Evolutionary conservation across 148 eudicot genomes (phyloP).

Genomic region (Persicaria maculosa): DNA sequence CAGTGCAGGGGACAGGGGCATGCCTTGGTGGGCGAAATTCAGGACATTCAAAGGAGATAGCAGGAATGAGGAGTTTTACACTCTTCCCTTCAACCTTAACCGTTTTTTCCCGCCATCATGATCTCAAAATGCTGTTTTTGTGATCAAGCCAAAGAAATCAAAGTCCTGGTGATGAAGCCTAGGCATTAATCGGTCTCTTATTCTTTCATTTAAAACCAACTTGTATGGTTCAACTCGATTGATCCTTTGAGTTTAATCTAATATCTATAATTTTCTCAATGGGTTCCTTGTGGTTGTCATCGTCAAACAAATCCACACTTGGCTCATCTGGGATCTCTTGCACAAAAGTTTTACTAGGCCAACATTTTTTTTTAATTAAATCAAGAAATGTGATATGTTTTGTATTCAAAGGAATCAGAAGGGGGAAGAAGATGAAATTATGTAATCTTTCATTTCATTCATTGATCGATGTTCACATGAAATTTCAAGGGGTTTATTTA

Average conservation of each 20-base stretch:
- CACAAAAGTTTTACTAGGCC: no score
- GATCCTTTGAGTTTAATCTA: neutral
- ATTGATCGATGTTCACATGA: no score
- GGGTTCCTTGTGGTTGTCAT: neutral
- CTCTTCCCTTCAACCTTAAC: conserved; percentile 91
- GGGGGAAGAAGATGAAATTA: no score
- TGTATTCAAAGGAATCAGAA: no score
- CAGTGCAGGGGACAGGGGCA: conserved; percentile 83
- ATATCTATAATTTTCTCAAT: neutral
- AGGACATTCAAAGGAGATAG: conserved; percentile 92
- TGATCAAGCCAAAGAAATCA: conserved; percentile 14
- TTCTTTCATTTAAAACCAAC: neutral
- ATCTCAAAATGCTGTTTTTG: neutral
- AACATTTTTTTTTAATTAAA: no score
- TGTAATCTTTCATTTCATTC: no score
- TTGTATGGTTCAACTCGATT: neutral
- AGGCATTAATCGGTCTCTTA: neutral
- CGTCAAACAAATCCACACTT: neutral
- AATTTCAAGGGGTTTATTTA: no score
- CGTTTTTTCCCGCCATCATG: conserved; percentile 94
- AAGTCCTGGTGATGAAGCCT: conserved; percentile 24
- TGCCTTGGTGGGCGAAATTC: conserved; percentile 99
- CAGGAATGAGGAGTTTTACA: conserved; percentile 91
- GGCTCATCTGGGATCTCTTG: no score
- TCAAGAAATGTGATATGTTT: no score